These are phyloP conservation scores for Zelopaecilomyces penicillatus DNA, from an alignment of 2,329 filamentous ascomycete species.

Conservation along the genomic window DNA sequence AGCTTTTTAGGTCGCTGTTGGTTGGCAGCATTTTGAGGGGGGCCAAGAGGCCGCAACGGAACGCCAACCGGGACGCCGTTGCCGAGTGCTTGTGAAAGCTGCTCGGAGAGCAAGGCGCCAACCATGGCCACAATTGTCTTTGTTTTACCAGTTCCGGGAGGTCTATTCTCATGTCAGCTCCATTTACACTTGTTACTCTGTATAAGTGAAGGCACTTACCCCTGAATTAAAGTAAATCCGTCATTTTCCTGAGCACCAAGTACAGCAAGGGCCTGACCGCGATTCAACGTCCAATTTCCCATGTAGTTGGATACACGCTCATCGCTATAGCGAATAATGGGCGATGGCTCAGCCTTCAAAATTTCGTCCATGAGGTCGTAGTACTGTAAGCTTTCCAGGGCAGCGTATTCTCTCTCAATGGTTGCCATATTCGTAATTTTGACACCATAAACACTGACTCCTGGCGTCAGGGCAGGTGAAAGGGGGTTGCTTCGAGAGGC, in stretches of 20 bases:
- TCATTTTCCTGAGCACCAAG: conserved; percentile 91
- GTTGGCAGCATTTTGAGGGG: conserved; percentile 11
- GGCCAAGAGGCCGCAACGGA: conserved; percentile 20
- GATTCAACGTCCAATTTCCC: conserved; percentile 75
- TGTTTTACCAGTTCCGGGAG: conserved; percentile 94
- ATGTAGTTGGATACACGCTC: conserved; percentile 61
- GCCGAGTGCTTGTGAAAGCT: conserved; percentile 24
- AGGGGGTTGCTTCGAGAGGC: conserved; percentile 59
- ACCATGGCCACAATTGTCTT: conserved; percentile 98
- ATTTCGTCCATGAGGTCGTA: conserved; percentile 96
- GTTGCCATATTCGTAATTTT: conserved; percentile 92
- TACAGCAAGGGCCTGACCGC: conserved; percentile 83
- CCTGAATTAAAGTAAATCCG: conserved; percentile 93
- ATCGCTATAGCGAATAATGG: conserved; percentile 72
- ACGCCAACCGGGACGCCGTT: conserved; percentile 24
- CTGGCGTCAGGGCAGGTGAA: conserved; percentile 55
- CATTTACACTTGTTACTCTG: not conserved
- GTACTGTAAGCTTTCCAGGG: conserved; percentile 82
- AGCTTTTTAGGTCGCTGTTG: conserved; percentile 61
- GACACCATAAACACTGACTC: conserved; percentile 60
- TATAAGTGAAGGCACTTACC: conserved; percentile 35
- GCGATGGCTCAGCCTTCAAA: conserved; percentile 79
- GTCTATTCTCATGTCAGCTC: conserved; percentile 41
- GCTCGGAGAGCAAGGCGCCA: conserved; percentile 56
- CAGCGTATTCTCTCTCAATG: conserved; percentile 90